Percentiles rank a stretch among this genome's conserved stretches.
phyloP scores from a whole-genome alignment of 345 rosid species.

The Murraya paniculata region DNA sequence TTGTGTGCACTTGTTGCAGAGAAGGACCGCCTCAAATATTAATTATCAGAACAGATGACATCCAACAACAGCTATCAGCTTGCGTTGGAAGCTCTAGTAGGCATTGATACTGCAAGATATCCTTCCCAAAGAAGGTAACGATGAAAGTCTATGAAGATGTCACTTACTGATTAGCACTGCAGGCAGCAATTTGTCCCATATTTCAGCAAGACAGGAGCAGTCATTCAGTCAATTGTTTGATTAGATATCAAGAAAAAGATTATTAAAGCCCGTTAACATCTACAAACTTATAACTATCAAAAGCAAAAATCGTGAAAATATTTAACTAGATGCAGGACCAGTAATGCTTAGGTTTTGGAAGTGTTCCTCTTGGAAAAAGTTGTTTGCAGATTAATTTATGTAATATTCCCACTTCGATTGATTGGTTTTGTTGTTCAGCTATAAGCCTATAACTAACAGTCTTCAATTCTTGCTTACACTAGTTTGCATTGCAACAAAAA shows the following conservation, averaged over 20 bases:
- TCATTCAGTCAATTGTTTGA: background rate
- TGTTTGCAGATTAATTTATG: background rate
- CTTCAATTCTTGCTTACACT: too few species aligned
- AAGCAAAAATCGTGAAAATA: background rate
- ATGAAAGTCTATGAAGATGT: background rate
- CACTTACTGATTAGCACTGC: background rate
- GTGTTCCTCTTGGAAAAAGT: background rate
- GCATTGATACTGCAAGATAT: background rate
- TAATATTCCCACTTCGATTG: background rate
- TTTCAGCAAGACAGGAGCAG: background rate
- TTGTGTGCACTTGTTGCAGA: conserved; percentile 36
- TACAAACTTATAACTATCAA: background rate
- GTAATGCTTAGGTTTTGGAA: background rate
- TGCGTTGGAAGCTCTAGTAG: conserved; percentile 8
- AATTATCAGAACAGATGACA: conserved; percentile 36
- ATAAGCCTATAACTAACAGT: too few species aligned
- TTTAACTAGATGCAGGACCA: background rate
- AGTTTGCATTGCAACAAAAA: too few species aligned
- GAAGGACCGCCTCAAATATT: conserved; percentile 58
- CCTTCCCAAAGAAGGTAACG: background rate
- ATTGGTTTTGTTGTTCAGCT: too few species aligned
- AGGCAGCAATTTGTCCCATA: background rate
- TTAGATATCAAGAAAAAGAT: background rate
- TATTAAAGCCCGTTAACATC: background rate
- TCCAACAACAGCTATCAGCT: conserved; percentile 8